A percentile compares a stretch with the other conserved stretches of the same genome.
Conservation (phyloP, 805 yeast species). For the Saccharomycopsis javanensis region DNA sequence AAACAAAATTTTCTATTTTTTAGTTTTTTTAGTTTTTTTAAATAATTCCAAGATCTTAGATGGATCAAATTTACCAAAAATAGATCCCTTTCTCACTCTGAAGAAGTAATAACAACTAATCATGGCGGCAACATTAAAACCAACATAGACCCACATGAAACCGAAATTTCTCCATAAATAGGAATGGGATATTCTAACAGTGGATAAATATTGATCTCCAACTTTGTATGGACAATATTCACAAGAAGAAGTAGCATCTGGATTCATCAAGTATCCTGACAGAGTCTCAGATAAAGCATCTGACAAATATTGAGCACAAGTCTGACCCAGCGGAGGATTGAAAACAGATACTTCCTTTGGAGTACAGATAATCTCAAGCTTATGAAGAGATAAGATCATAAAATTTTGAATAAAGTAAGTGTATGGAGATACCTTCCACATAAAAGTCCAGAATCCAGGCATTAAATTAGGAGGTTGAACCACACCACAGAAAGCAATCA, state of each 20-base stretch:
- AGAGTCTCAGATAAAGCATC: conserved; percentile 10
- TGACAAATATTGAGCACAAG: conserved; percentile 51
- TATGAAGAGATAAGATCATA: conserved; percentile 39
- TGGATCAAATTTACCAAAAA: not conserved
- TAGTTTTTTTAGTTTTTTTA: not conserved
- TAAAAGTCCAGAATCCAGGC: conserved; percentile 81
- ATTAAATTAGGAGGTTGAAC: conserved; percentile 36
- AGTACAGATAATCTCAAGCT: conserved; percentile 41
- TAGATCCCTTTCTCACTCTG: conserved; percentile 18
- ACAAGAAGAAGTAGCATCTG: conserved; percentile 39
- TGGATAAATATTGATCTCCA: conserved; percentile 40
- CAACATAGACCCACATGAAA: conserved; percentile 45
- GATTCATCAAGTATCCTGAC: conserved; percentile 52
- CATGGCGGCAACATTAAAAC: conserved; percentile 41
- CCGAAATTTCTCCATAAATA: conserved; percentile 62
- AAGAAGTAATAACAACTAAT: conserved; percentile 28
- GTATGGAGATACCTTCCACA: conserved; percentile 66
- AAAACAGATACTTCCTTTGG: conserved; percentile 39
- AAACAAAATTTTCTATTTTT: not conserved
- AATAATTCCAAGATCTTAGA: not conserved
- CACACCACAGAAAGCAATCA: conserved; percentile 62
- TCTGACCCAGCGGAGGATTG: conserved; percentile 48
- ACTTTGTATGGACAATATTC: conserved; percentile 37
- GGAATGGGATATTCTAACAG: conserved; percentile 35
- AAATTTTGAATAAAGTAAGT: conserved; percentile 60